A percentile compares a stretch with the other conserved stretches of the same genome.
These are phyloP conservation scores for Heracleum sosnowskyi DNA, from an alignment of 129 eudicot genomes.

Conservation along the genomic window DNA sequence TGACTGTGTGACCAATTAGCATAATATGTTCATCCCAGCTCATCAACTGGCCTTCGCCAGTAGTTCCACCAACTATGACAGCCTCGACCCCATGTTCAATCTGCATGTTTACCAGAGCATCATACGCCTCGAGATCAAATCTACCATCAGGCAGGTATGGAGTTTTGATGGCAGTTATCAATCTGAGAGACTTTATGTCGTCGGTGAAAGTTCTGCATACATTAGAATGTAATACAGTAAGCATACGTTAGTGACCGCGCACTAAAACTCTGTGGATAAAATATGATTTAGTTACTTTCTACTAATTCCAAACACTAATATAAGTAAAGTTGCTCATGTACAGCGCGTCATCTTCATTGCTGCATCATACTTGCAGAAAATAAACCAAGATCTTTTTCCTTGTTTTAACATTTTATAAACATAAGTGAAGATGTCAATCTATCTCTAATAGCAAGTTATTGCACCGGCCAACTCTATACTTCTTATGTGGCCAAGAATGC, in stretches of 20 bases:
- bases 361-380: background rate
- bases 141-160: slow-evolving; percentile 88
- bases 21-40: slow-evolving; percentile 78
- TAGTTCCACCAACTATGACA: slow-evolving; percentile 67
- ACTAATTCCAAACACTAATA: background rate
- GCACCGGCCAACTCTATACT: background rate
- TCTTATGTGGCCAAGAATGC: background rate
- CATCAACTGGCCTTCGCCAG: slow-evolving; percentile 78
- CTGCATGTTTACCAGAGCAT: slow-evolving; percentile 64
- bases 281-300: background rate
- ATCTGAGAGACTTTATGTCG: slow-evolving; percentile 56
- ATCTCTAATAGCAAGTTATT: background rate
- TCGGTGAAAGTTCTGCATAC: slow-evolving; percentile 58
- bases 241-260: background rate
- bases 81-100: slow-evolving; percentile 47
- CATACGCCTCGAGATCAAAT: slow-evolving; percentile 81
- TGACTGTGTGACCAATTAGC: slow-evolving; percentile 80
- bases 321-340: background rate
- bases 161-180: slow-evolving; percentile 79
- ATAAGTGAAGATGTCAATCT: background rate
- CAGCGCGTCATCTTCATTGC: background rate
- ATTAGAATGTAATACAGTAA: slow-evolving; percentile 7
- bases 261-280: background rate
- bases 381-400: background rate
- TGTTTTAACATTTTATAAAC: background rate